Percentiles rank a stretch among this genome's conserved stretches.
Conservation (phyloP, 2,329 filamentous ascomycete species). For the Bipolaris oryzae region DNA sequence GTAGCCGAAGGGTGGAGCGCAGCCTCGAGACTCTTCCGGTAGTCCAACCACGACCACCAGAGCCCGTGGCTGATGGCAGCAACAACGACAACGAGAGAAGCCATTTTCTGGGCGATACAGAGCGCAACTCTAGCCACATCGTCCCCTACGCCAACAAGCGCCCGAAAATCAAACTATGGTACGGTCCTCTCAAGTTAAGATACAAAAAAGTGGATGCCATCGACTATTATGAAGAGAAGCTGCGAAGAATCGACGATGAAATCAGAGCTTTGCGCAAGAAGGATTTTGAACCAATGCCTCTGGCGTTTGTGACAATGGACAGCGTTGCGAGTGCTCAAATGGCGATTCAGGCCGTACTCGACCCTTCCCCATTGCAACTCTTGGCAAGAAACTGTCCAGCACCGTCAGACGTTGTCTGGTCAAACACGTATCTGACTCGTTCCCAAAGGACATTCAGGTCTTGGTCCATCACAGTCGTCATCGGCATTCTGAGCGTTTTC, state of each 20-base stretch:
- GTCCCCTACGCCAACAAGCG: constrained; percentile 55
- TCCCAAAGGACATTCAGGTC: constrained; percentile 74
- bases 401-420: constrained; percentile 92
- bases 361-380: constrained; percentile 84
- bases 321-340: constrained; percentile 91
- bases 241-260: constrained; percentile 77
- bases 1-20: constrained; percentile 59
- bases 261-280: constrained; percentile 74
- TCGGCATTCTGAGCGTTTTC: constrained; percentile 81
- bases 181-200: constrained; percentile 74
- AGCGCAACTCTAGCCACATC: constrained; percentile 48
- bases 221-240: constrained; percentile 88
- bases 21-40: constrained; percentile 58
- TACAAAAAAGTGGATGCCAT: constrained; percentile 84
- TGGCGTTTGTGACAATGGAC: constrained; percentile 97
- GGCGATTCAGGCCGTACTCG: constrained; percentile 92
- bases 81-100: constrained; percentile 62
- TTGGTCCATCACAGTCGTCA: constrained; percentile 83
- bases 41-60: constrained; percentile 53
- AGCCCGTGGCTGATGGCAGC: constrained; percentile 34
- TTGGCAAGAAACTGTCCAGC: constrained; percentile 85
- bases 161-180: constrained; percentile 77
- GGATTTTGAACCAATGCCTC: constrained; percentile 76
- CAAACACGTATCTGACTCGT: constrained; percentile 84
- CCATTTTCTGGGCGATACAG: constrained; percentile 62